A percentile compares a stretch with the other conserved stretches of the same genome.
Conservation (phyloP, 768 basidiomycete genomes). For the Suillus clintonianus region DNA sequence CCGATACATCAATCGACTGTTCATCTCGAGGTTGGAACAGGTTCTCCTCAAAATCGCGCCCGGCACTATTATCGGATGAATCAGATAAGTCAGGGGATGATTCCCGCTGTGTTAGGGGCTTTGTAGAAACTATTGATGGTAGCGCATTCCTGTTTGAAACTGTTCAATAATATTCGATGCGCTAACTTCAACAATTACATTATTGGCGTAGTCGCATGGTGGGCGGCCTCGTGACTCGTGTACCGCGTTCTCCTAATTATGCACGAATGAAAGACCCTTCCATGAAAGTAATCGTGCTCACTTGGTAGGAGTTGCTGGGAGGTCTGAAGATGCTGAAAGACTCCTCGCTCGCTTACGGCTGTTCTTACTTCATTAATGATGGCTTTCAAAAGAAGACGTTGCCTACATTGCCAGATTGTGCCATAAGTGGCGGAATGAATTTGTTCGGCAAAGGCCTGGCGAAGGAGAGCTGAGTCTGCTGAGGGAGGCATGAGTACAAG, state of each 20-base stretch:
- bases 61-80: neutral
- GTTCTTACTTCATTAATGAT: neutral
- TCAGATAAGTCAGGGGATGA: neutral
- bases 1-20: neutral
- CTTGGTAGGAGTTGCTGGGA: conserved; percentile 20
- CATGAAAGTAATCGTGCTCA: conserved; percentile 11
- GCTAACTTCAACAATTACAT: conserved; percentile 7
- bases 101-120: neutral
- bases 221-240: neutral
- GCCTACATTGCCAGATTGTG: neutral
- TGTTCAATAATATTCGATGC: neutral
- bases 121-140: neutral
- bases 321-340: conserved; percentile 15
- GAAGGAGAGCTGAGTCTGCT: neutral
- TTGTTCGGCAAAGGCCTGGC: neutral
- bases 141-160: conserved; percentile 6
- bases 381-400: neutral
- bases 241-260: conserved; percentile 1
- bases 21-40: neutral
- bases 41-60: neutral
- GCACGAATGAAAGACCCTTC: neutral
- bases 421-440: neutral
- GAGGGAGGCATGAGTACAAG: neutral
- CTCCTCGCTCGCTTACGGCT: conserved; percentile 29
- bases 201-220: neutral